These are phyloP conservation scores for Polyplosphaeria fusca DNA, from an alignment of 495 filamentous ascomycete species.

Conservation along the genomic window DNA sequence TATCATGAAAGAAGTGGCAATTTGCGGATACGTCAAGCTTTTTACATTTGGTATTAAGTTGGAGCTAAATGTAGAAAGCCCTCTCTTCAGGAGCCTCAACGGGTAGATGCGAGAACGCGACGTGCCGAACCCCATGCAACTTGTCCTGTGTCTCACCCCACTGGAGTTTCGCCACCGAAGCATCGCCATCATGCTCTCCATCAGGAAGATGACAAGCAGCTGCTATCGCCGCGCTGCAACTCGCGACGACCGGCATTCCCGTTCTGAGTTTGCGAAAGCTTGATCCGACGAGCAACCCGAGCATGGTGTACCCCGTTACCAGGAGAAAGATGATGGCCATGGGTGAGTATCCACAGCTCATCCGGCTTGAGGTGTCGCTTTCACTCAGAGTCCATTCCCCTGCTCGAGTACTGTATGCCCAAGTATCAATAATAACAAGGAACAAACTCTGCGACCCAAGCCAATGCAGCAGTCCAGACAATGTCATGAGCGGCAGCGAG, in stretches of 20 bases:
- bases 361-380: neutral
- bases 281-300: neutral
- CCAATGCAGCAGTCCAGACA: neutral
- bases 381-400: neutral
- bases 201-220: neutral
- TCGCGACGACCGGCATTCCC: neutral
- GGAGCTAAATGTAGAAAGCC: no score
- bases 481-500: constrained; percentile 10
- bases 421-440: neutral
- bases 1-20: no score
- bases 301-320: neutral
- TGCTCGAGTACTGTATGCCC: neutral
- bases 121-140: no score
- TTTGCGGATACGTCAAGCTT: no score
- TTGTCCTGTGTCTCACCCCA: no score
- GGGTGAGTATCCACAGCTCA: neutral
- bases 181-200: neutral
- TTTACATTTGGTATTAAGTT: no score
- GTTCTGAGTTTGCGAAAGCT: neutral
- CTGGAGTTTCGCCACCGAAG: no score
- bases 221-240: neutral
- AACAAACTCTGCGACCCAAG: neutral
- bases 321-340: neutral
- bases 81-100: no score
- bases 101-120: no score